Evolutionary conservation across 2,329 filamentous ascomycete genomes (phyloP).

Genomic region (Paracoccidioides lutzii): DNA sequence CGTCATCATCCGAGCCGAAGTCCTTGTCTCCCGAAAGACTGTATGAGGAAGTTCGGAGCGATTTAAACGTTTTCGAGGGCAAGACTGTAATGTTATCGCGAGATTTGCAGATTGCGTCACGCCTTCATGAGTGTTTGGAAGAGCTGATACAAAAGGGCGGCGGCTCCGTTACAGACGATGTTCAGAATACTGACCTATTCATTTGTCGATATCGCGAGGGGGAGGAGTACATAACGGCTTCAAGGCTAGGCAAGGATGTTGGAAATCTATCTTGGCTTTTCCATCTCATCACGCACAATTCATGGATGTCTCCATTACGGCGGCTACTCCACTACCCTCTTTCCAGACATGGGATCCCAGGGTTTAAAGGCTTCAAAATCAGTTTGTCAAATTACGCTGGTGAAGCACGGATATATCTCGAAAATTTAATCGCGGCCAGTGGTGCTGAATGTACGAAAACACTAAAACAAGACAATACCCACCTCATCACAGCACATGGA

Average conservation of each 20-base stretch:
- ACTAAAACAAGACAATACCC: constrained; percentile 89
- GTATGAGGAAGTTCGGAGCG: constrained; percentile 28
- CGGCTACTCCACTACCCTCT: constrained; percentile 84
- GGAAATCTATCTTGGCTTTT: constrained; percentile 93
- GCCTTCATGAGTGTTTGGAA: constrained; percentile 54
- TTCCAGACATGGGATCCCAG: constrained; percentile 61
- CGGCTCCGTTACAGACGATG: constrained; percentile 51
- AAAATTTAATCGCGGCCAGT: constrained; percentile 73
- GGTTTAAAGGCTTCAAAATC: constrained; percentile 64
- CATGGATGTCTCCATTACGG: constrained; percentile 73
- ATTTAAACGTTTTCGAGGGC: constrained; percentile 61
- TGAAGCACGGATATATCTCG: constrained; percentile 82
- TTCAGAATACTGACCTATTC: constrained; percentile 65
- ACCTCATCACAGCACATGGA: constrained; percentile 81
- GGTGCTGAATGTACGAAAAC: constrained; percentile 89
- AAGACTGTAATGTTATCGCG: constrained; percentile 64
- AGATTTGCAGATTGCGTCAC: constrained; percentile 59
- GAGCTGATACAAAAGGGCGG: constrained; percentile 60
- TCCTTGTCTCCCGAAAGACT: constrained; percentile 22
- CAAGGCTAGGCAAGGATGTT: constrained; percentile 65
- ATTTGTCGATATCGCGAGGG: constrained; percentile 82
- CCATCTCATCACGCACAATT: constrained; percentile 74
- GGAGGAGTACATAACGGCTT: constrained; percentile 61
- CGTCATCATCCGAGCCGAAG: constrained; percentile 43
- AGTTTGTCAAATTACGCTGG: constrained; percentile 95